Conservation (phyloP, 352 stramenopile genomes). For the Hyphochytrium catenoides region DNA sequence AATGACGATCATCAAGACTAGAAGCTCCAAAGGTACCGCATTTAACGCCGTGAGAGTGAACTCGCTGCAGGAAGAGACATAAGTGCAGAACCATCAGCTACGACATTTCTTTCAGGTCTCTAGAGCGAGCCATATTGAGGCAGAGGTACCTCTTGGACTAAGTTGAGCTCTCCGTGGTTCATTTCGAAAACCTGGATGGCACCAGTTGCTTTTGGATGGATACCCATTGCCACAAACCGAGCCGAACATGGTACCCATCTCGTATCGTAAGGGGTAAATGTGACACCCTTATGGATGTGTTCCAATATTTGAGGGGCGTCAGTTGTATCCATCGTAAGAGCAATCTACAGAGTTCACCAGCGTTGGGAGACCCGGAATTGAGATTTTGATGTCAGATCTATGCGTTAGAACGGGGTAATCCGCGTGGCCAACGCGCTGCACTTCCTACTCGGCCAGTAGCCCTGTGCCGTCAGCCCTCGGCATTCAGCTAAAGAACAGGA, state of each 20-base stretch:
- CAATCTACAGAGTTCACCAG: too few relatives aligned
- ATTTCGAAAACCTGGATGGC: conserved; percentile 72
- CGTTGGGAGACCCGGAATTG: too few relatives aligned
- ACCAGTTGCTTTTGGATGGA: conserved; percentile 75
- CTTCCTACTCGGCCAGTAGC: too few relatives aligned
- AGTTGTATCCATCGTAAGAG: conserved; percentile 81
- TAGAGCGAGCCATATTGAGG: too few relatives aligned
- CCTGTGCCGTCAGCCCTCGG: too few relatives aligned
- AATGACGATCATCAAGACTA: conserved; percentile 51
- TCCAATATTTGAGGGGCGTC: conserved; percentile 91
- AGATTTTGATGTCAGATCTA: too few relatives aligned
- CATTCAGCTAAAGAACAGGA: too few relatives aligned
- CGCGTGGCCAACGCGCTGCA: too few relatives aligned
- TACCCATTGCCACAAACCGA: conserved; percentile 71
- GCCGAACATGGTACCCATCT: conserved; percentile 84
- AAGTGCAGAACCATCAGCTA: conserved; percentile 8
- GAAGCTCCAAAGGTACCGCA: conserved; percentile 85
- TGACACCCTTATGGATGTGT: conserved; percentile 71
- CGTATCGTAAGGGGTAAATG: conserved; percentile 80
- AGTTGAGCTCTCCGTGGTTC: conserved; percentile 54
- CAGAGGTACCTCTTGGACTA: conserved; percentile 17
- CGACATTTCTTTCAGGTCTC: too few relatives aligned
- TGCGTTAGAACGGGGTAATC: too few relatives aligned
- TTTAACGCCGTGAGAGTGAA: conserved; percentile 77
- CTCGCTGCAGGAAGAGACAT: conserved; percentile 19